Evolutionary conservation across 2,329 filamentous ascomycete genomes (phyloP), one percentile per base, ranked within the genome.

Genomic region (Escovopsis sp.): DNA sequence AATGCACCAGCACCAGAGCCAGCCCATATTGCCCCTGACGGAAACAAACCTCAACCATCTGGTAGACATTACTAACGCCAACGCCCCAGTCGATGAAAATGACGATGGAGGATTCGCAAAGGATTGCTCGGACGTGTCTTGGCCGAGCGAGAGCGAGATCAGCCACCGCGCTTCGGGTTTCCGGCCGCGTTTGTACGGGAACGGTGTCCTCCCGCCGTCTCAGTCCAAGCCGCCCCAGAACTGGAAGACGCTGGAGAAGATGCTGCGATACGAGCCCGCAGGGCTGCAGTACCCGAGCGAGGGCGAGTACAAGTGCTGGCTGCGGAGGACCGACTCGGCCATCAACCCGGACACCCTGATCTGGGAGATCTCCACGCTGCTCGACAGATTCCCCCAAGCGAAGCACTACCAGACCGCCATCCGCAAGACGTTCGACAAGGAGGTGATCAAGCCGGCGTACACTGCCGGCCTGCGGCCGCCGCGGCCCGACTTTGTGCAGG

Each of bases 401-500:
- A 13, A 2, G 28, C 14, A 17, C 16, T 48, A 45, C 14, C 2
- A 33, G 14, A 9, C 4, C 19, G 33, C 13, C 1, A 30, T 40
- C 11, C 40, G 40, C 34, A 35, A 33, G 23, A 17, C 34, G 19
- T 46, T 49, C 16, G 45, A 34, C 2, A 34, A 17, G 26, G 43
- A 53, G 15, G 45, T 48, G 18, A 40, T 42, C 21, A 36, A 48
- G 26, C 36, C 48, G 29, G 44, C 46, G 11, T 50, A 53, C 34
- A 54, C 54, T 21, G 41, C 48, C 27, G 41, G 41, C 13, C 40
- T 54, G 3, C 47, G 48, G 18, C 38, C 46, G 17, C 40, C 47
- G 19, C 44, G 50, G 32, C 49, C 52, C 19, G 48, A 51, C 40
- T 49, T 45, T 17, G 34, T 53, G 33, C 45, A 54, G 34, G 48